phyloP scores from a whole-genome alignment of 2,329 filamentous ascomycete genomes.

The Talaromyces atroroseus region DNA sequence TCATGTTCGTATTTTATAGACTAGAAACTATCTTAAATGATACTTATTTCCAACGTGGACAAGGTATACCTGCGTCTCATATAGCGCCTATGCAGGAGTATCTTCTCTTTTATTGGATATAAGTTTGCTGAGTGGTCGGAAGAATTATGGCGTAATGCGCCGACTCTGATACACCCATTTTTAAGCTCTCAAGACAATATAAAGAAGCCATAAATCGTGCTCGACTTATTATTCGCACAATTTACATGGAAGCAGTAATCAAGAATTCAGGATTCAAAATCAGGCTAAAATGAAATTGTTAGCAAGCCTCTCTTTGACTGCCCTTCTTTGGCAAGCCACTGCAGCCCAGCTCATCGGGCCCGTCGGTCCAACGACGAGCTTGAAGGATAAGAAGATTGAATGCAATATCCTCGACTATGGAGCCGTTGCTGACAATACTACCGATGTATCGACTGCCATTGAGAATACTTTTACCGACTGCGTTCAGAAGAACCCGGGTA shows the following conservation, averaged over 20 bases:
- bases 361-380: conserved; percentile 25
- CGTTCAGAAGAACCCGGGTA: conserved; percentile 17
- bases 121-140: background rate
- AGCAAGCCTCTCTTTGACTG: background rate
- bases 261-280: background rate
- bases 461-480: conserved; percentile 24
- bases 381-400: conserved; percentile 22
- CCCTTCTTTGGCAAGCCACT: background rate
- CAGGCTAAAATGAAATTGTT: background rate
- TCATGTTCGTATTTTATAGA: too few species aligned
- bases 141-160: background rate
- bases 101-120: background rate
- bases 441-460: conserved; percentile 27
- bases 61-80: too few species aligned
- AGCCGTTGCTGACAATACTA: conserved; percentile 25
- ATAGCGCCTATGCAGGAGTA: background rate
- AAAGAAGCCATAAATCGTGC: background rate
- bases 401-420: conserved; percentile 32
- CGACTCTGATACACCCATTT: background rate
- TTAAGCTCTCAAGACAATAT: background rate
- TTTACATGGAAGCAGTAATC: background rate
- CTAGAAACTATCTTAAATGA: too few species aligned
- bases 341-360: conserved; percentile 18
- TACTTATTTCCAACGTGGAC: too few species aligned
- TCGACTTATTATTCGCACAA: too few species aligned